Base-by-base conservation (phyloP, 2,329 filamentous ascomycete genomes). In the Fusarium ramigenum region DNA sequence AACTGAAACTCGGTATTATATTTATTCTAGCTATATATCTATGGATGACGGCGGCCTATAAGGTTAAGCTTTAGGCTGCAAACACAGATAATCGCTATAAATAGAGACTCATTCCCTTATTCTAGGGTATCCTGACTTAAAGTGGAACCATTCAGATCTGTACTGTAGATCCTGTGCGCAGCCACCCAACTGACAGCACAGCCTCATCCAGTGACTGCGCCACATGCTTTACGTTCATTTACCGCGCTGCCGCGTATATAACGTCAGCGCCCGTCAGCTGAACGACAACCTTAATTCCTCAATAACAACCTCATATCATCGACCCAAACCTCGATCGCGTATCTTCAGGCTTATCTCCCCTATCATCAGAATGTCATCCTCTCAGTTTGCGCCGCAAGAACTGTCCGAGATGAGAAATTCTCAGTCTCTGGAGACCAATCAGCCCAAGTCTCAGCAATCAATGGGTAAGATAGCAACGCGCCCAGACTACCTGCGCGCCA, bases 261-360 rank as follows among this genome's bases (percentile, higher is more conserved):
- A 62, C 54, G 63, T 67, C 64, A 67, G 63, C 53, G 25, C 60
- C n/a, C 64, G 63, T 67, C 63, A 62, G 30, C 25, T 46, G 15
- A 42, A 67, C 25, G 23, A 6, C 15, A 30, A 53, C 28, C 30
- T 67, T 42, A 23, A 30, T 44, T 67, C 46, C 36, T 14, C 40
- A 32, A 53, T 62, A 39, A 50, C 42, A 53, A 49, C 15, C 40
- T 19, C 32, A 50, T 50, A 32, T 28, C 60, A 42, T 44, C 40
- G 9, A 15, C 15, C 5, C 18, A 21, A 28, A 7, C 39, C 9
- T 16, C 25, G 16, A 30, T 28, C 19, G 21, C 37, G 19, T 23
- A 34, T 34, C 19, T 7, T 25, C 6, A 15, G 9, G 3, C 14
- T 7, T n/a, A 28, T 1, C 12, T 6, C 4, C 9, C 16, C 8